Evolutionary conservation across 2,329 filamentous ascomycete genomes (phyloP).

Genomic region (Massarina eburnea): DNA sequence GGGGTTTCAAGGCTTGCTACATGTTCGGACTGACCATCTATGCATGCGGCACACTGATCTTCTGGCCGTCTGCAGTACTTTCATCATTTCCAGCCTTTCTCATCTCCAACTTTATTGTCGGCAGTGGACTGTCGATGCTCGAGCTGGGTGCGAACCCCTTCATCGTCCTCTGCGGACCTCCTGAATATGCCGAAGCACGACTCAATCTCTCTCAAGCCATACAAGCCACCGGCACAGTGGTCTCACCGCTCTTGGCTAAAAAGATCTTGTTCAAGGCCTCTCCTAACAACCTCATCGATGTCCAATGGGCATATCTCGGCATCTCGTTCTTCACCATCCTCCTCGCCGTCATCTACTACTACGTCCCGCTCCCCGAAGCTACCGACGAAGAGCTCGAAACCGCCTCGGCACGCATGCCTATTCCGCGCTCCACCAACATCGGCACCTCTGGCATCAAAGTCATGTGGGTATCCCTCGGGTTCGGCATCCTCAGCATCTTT

Average conservation of each 20-base stretch:
- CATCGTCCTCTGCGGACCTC: constrained; percentile 62
- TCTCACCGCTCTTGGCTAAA: constrained; percentile 61
- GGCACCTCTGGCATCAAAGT: constrained; percentile 49
- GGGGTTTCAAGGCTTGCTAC: constrained; percentile 65
- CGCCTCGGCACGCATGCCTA: constrained; percentile 49
- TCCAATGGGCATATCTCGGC: constrained; percentile 67
- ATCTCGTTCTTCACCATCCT: constrained; percentile 63
- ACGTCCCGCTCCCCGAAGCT: constrained; percentile 63
- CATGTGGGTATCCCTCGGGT: constrained; percentile 58
- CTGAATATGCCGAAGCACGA: constrained; percentile 61
- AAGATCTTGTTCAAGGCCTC: constrained; percentile 58
- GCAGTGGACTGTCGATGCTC: constrained; percentile 60
- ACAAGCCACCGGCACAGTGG: constrained; percentile 61
- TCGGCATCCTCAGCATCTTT: constrained; percentile 59
- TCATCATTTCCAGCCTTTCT: constrained; percentile 63
- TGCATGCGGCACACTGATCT: constrained; percentile 62
- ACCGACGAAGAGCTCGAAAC: constrained; percentile 62
- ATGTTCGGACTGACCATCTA: constrained; percentile 64
- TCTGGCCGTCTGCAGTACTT: constrained; percentile 66
- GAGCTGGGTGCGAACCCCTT: constrained; percentile 65
- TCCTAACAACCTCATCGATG: constrained; percentile 58
- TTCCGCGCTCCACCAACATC: constrained; percentile 42
- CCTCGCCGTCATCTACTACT: constrained; percentile 62
- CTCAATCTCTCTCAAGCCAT: constrained; percentile 63
- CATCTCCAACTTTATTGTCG: constrained; percentile 65